Base-by-base conservation (phyloP, 2,329 filamentous ascomycete species). In the Colletotrichum costaricense region DNA sequence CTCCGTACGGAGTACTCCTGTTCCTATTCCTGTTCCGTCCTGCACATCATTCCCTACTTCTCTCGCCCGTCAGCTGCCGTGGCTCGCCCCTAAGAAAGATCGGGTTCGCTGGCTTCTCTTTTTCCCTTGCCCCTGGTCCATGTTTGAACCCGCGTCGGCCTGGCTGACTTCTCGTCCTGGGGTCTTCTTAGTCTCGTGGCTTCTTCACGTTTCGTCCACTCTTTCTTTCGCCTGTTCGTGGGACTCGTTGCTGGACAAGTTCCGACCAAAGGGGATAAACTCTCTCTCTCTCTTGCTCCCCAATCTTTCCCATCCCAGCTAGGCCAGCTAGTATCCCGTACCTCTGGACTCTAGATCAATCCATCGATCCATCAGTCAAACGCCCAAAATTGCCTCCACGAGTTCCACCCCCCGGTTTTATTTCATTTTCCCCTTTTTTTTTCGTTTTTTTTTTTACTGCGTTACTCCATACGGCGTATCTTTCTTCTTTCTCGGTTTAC, bases 51-150 rank as follows among this genome's bases (percentile, higher is more conserved):
- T 49, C 19, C 42, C 42, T 49, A 42, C 42, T 49, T 49, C 42
- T 49, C 42, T 49, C 42, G 7, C 42, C 42, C 7, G 42, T 49
- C 42, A 49, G 42, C 42, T n/a, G 42, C 42, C 19, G 16, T 30
- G 26, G 38, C 19, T 16, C 19, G 26, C 26, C 26, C 64, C 35
- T 52, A 56, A 58, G 64, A 64, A 63, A 58, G 49, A 54, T 59
- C 52, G 52, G 52, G 42, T 26, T 49, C 19, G 42, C 42, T 49
- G 42, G 42, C 42, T 49, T 49, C 42, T 19, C 42, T 49, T 49
- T 58, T n/a, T 35, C 28, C 69, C 35, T 22, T 54, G 64, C 69
- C 69, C 64, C 65, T 72, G 69, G 63, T 54, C 11, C n/a, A 22
- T 52, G 28, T 42, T 52, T 57, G 22, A 24, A 14, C 49, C 62